Base-by-base conservation (phyloP, 2,329 filamentous ascomycete genomes). In the Phoma sp. region DNA sequence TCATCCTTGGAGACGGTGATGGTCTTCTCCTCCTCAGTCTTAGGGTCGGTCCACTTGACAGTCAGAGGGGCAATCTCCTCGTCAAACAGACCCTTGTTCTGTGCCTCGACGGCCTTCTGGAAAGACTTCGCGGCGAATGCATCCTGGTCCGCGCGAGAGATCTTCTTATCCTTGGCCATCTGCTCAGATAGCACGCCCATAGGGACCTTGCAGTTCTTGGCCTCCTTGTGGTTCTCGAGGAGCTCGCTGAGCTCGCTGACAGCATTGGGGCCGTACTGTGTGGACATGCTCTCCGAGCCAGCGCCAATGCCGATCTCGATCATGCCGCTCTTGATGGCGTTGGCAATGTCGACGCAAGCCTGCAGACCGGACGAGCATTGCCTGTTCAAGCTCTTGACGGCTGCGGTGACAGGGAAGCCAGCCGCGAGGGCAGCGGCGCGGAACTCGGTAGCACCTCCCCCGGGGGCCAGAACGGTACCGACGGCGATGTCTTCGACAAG, bases 391-490 rank as follows among this genome's bases (percentile, higher is more conserved):
- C 87, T 87, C 79, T 90, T 92, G 53, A 96, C 90, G n/a, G 92
- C 89, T 5, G 92, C 86, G 15, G 86, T 83, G 68, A 90, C 89
- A 36, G 95, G 91, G 81, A 98, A 96, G 38, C 95, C 95, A 42
- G 95, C 95, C 6, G 92, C 91, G 52, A 98, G 83, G 48, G 89
- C 88, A 29, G 95, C 95, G 56, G 92, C 95, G 62, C 95, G 89
- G 87, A 96, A 97, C 80, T 98, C 95, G 39, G 95, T 98, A 18
- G 95, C 95, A 64, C 93, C 95, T 65, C 92, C 95, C 58, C 95
- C 95, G 28, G 93, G 93, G 15, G 93, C 87, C 42, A 99, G 87
- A 25, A 99, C 95, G 50, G 88, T 89, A 63, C 95, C 95, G 53
- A 98, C 93, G 46, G 89, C 89, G 62, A 99, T 89, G 74, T 99